phyloP scores from a whole-genome alignment of 768 basidiomycete genomes.

The Leccinum barrowsii region DNA sequence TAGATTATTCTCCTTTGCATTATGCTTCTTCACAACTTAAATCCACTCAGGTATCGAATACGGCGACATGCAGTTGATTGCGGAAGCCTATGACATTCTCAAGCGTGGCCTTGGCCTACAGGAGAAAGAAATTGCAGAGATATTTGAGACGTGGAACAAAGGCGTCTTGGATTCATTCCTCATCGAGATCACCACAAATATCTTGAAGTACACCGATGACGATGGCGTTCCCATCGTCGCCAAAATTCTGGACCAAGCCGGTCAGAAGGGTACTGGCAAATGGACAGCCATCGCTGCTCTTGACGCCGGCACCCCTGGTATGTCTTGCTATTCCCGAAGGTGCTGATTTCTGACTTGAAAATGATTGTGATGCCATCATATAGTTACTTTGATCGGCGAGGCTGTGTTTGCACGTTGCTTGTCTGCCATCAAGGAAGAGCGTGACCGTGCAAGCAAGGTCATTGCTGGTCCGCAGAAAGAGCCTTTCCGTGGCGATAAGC shows the following conservation, averaged over 20 bases:
- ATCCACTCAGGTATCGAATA: constrained; percentile 85
- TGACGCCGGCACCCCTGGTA: constrained; percentile 85
- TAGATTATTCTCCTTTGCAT: constrained; percentile 28
- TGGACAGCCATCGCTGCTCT: constrained; percentile 98
- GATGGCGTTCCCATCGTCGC: constrained; percentile 87
- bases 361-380: constrained; percentile 11
- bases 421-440: constrained; percentile 96
- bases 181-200: constrained; percentile 96
- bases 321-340: constrained; percentile 23
- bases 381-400: constrained; percentile 98
- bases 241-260: constrained; percentile 95
- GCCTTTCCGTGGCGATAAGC: constrained; percentile 94
- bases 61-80: constrained; percentile 99
- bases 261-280: constrained; percentile 99
- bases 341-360: constrained; percentile 4
- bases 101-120: constrained; percentile 87
- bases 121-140: constrained; percentile 90
- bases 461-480: constrained; percentile 90
- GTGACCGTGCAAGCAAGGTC: constrained; percentile 85
- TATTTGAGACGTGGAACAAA: constrained; percentile 95
- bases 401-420: constrained; percentile 98
- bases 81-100: constrained; percentile 98
- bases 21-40: constrained; percentile 5
- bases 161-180: constrained; percentile 99
- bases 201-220: constrained; percentile 95